phyloP scores from a whole-genome alignment of 208 protist species.

The Leishmania martiniquensis region DNA sequence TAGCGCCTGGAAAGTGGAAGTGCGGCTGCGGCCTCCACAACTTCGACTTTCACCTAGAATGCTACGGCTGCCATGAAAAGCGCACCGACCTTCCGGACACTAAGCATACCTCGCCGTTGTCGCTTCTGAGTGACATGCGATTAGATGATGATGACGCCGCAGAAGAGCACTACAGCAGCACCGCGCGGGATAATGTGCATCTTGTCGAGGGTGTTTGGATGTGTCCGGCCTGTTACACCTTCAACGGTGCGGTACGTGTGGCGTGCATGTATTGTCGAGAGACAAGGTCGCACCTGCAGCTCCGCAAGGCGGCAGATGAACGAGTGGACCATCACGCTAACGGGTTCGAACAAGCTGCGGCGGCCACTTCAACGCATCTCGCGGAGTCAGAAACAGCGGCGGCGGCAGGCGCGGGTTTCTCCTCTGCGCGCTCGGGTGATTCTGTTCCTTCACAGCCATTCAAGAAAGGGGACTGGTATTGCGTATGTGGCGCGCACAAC shows the following conservation, averaged over 20 bases:
- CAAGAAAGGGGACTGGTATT: conserved; percentile 67
- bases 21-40: conserved; percentile 79
- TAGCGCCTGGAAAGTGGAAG: conserved; percentile 39
- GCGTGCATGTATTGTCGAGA: conserved; percentile 21
- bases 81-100: conserved; percentile 3
- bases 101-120: not conserved
- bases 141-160: not conserved
- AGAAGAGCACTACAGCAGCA: not conserved
- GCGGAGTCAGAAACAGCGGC: not conserved
- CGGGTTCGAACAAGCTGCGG: not conserved
- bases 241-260: conserved; percentile 20
- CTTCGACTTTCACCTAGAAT: conserved; percentile 56
- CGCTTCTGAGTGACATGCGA: conserved; percentile 11
- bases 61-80: conserved; percentile 61
- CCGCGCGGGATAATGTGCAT: not conserved
- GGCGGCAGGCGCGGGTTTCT: not conserved
- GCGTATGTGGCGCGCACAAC: conserved; percentile 74
- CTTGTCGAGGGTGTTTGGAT: conserved; percentile 24
- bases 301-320: not conserved
- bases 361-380: not conserved
- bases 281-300: not conserved
- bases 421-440: not conserved
- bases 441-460: conserved; percentile 14
- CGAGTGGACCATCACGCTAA: not conserved
- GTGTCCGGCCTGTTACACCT: conserved; percentile 29